Percentiles rank a stretch among this genome's conserved stretches.
phyloP scores from a whole-genome alignment of 108 stramenopile genomes.

The Nannochloropsis gaditana region DNA sequence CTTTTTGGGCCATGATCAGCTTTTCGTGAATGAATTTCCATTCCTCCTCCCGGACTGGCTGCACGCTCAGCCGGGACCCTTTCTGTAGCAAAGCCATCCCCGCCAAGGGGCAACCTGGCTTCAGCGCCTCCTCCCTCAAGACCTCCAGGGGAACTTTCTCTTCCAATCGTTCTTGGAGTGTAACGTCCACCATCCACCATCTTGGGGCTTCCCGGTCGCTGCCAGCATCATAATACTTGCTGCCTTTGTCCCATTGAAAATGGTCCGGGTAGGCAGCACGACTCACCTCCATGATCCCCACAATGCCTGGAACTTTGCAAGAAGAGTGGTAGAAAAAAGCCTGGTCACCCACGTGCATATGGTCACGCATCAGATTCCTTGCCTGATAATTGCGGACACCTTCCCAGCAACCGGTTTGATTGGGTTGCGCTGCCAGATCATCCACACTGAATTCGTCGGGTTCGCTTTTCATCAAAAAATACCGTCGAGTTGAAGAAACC shows the following conservation, averaged over 20 bases:
- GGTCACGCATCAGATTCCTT: conserved; percentile 25
- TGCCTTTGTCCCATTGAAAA: neutral
- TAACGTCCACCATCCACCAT: conserved; percentile 27
- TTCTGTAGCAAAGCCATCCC: conserved; percentile 22
- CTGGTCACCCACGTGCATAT: conserved; percentile 25
- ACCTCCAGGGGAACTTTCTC: neutral
- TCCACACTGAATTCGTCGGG: neutral
- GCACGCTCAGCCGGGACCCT: conserved; percentile 24
- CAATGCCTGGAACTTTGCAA: conserved; percentile 31
- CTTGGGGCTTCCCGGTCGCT: neutral
- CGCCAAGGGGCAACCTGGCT: neutral
- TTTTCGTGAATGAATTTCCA: neutral
- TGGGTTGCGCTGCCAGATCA: neutral
- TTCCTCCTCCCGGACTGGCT: conserved; percentile 20
- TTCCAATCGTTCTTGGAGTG: neutral
- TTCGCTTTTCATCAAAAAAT: neutral
- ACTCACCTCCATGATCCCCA: conserved; percentile 20
- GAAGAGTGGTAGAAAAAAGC: conserved; percentile 31
- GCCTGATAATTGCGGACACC: conserved; percentile 34
- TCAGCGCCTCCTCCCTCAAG: conserved; percentile 23
- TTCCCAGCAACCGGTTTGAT: conserved; percentile 12
- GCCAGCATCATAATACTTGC: conserved; percentile 24
- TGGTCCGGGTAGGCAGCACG: conserved; percentile 22
- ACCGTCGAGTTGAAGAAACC: neutral
- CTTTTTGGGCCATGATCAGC: neutral